Evolutionary conservation across 805 yeast species (phyloP).

Genomic region (Lachancea cidri): DNA sequence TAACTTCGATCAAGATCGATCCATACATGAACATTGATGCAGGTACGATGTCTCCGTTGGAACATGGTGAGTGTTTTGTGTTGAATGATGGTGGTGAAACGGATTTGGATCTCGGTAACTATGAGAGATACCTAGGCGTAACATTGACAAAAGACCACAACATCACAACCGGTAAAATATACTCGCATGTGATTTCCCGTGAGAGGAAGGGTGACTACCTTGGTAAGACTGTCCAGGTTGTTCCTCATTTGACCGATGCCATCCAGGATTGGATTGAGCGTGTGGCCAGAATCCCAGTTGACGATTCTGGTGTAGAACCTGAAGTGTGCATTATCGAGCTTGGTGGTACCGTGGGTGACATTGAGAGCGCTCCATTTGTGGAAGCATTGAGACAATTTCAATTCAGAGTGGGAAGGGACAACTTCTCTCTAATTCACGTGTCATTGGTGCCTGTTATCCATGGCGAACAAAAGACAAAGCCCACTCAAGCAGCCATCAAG

Average conservation of each 20-base stretch:
- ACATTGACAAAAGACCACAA: conserved; percentile 92
- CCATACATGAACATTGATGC: conserved; percentile 99
- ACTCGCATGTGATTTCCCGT: conserved; percentile 86
- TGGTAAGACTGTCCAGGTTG: conserved; percentile 99
- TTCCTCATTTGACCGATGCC: conserved; percentile 95
- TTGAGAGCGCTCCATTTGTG: conserved; percentile 97
- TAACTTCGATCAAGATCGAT: conserved; percentile 95
- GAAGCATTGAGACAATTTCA: conserved; percentile 99
- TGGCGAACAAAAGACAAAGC: conserved; percentile 98
- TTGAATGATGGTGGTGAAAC: conserved; percentile 99
- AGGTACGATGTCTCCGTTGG: conserved; percentile 98
- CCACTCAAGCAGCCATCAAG: conserved; percentile 98
- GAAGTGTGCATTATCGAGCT: conserved; percentile 95
- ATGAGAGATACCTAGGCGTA: conserved; percentile 92
- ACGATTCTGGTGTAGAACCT: conserved; percentile 79
- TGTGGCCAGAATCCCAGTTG: conserved; percentile 89
- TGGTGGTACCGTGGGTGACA: conserved; percentile 99
- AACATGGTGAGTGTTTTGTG: conserved; percentile 98
- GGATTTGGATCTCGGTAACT: conserved; percentile 95
- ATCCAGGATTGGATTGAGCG: conserved; percentile 98
- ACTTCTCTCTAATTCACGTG: conserved; percentile 93
- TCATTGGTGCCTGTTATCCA: conserved; percentile 96
- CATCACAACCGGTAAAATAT: conserved; percentile 97
- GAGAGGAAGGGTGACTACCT: conserved; percentile 96
- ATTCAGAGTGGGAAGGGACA: conserved; percentile 90